phyloP scores from a whole-genome alignment of 2,329 filamentous ascomycete species.

The Clarireedia paspali region DNA sequence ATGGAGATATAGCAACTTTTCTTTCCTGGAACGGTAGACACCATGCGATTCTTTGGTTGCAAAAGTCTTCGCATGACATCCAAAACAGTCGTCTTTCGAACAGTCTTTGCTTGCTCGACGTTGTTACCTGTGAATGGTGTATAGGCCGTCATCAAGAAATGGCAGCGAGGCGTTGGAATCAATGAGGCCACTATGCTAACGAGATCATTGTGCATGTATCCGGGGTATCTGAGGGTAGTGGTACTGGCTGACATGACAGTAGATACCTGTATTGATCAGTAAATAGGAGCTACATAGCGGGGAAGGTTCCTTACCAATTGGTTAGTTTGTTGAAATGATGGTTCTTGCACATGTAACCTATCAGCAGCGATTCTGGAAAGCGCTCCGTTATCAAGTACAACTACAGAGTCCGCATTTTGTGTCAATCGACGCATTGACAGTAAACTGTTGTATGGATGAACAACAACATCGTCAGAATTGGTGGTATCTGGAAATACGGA shows the following conservation, averaged over 20 bases:
- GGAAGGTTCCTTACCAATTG: constrained; percentile 56
- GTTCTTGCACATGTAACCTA: constrained; percentile 86
- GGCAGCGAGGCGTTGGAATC: constrained; percentile 91
- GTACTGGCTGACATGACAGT: constrained; percentile 99
- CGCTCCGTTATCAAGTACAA: constrained; percentile 93
- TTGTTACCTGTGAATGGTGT: constrained; percentile 96
- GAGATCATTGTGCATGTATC: constrained; percentile 99
- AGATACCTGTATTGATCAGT: constrained; percentile 53
- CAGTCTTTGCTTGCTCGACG: constrained; percentile 93
- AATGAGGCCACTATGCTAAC: constrained; percentile 93
- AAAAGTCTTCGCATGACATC: constrained; percentile 94
- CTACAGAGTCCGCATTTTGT: constrained; percentile 94
- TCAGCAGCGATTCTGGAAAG: constrained; percentile 91
- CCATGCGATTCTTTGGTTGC: constrained; percentile 99
- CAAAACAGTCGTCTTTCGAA: constrained; percentile 94
- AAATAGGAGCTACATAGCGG: constrained; percentile 10
- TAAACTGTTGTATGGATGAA: constrained; percentile 96
- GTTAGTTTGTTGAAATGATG: constrained; percentile 95
- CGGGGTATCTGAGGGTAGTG: constrained; percentile 90
- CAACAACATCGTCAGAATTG: constrained; percentile 81
- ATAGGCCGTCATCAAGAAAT: constrained; percentile 98
- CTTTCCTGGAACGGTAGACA: constrained; percentile 89
- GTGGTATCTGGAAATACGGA: constrained; percentile 96
- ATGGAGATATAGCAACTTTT: constrained; percentile 99
- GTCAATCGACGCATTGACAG: constrained; percentile 85